Base-by-base conservation (phyloP, 495 filamentous ascomycete genomes). In the Xylaria longipes region DNA sequence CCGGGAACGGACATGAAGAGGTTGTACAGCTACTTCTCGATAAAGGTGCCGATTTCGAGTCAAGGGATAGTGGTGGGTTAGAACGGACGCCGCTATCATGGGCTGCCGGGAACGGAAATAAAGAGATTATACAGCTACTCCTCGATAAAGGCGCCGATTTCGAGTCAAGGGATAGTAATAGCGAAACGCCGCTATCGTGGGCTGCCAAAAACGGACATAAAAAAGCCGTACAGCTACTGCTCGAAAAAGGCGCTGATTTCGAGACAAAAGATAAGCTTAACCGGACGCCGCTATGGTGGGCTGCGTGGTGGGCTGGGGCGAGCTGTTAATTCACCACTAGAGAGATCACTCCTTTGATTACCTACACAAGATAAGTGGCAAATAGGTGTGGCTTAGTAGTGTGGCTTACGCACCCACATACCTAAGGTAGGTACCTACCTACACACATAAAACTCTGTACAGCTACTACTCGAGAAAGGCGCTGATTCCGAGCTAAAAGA, bases 1-100 rank as follows among this genome's bases (percentile, higher is more conserved):
- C 39, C n/a, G 39, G 39, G 17, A 46, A 46, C 11, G 60, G 39
- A 7, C 39, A 46, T 62, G 76, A 39, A 64, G 60, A 25, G 37
- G 20, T 64, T 17, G 39, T 64, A 37, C 60, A 29, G 60, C 60
- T 64, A 31, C 17, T 64, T 5, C 1, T 64, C 39, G 60, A 64
- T 1, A 27, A 64, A 27, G 60, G 60, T n/a, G n/a, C n/a, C n/a
- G n/a, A n/a, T n/a, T n/a, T n/a, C n/a, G n/a, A n/a, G n/a, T n/a
- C n/a, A n/a, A n/a, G n/a, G n/a, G n/a, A n/a, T n/a, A 20, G 12
- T 29, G 35, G 45, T 17, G 27, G 14, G 15, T 46, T 12, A 29
- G 29, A 14, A 14, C 25, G 5, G 8, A 64, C 37, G 29, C 46
- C 33, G 12, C 46, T 67, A 1, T 25, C 0, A 8, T 17, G 48